Evolutionary conservation across 2,329 filamentous ascomycete genomes (phyloP), one percentile per base, ranked within the genome.

Genomic region (Cladophialophora immunda): DNA sequence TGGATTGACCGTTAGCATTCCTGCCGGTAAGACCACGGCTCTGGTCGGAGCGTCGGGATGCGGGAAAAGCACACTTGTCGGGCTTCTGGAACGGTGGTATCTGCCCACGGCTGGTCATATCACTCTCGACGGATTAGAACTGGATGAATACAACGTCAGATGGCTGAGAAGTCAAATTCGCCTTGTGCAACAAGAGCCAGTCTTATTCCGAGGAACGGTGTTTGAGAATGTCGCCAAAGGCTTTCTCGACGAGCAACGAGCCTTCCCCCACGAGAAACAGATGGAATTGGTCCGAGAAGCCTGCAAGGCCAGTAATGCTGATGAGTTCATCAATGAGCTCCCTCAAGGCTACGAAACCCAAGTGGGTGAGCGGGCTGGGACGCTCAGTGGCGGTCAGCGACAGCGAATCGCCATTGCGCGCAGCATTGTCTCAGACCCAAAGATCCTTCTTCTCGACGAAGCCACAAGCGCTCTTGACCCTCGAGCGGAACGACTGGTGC

Each of bases 351-450:
- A 94, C 73, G 85, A 91, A 4, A 93, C 92, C 0, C 79, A 86
- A 8, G 91, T 95, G 0, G 92, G 92, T 1, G 91, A 94, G 73
- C 86, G 86, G 22, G 92, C 92, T 4, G 89, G 90, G 52, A 92
- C 91, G 74, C 81, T 96, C 1, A 93, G 90, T 17, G 91, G 92
- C 15, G 93, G 93, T 0, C 92, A 97, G 76, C 86, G 91, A 22
- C 92, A 96, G 76, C 86, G 93, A 3, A 85, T 96, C 27, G 89
- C 91, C 3, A 92, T 93, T 69, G 90, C 90, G 0, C 83, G 90
- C 6, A 88, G 88, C 11, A 87, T 93, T 27, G 83, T 92, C 57
- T 87, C 89, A 53, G 81, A 87, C 57, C 90, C 90, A 0, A 80
- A 82, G 1, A 86, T 93, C 1, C 79, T 93, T 2, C 84, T 93